Base-by-base conservation (phyloP, 306 rosid genomes). In the Lagenaria siceraria region DNA sequence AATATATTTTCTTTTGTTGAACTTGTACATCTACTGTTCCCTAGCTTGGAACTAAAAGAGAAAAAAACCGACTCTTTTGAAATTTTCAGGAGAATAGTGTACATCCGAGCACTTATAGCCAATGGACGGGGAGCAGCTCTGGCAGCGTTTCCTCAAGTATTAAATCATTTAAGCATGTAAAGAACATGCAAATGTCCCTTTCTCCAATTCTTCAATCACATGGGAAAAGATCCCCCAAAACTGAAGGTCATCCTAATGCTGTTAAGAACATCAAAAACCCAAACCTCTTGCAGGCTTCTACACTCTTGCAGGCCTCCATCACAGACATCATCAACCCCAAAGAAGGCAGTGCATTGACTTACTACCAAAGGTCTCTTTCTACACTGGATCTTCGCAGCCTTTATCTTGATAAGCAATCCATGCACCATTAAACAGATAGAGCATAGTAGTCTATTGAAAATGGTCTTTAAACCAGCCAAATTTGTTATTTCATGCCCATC, bases 231-330 rank as follows among this genome's bases (percentile, higher is more conserved):
- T 80, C 79, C 33, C 82, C 97, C 19, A 86, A 78, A 64, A 91
- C 89, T 1, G 93, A 89, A 53, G 93, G 89, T 14, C 97, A 93
- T 78, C 97, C 91, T 0, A 85, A 86, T 65, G 97, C 92, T 81
- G 83, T 86, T 9, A 89, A 86, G 88, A 93, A 87, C 85, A 80
- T 91, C 43, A 87, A 90, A 69, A 78, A 78, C 75, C 55, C 54
- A 21, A 15, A 87, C 27, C 92, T 87, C 78, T 85, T 85, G 35
- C 92, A 87, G 22, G 90, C 97, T 72, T 86, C 95, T 36, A 12
- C 89, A 13, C 92, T 87, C 79, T 83, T 85, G 22, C 92, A 87
- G 31, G 90, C 97, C 75, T 86, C 95, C 52, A 77, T 87, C 31
- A 86, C 71, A 49, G 96, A 89, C 70, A 81, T 87, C 24, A 81